These are phyloP conservation scores for Trametes pubescens DNA, from an alignment of 1,284 basidiomycete genomes.

Conservation along the genomic window DNA sequence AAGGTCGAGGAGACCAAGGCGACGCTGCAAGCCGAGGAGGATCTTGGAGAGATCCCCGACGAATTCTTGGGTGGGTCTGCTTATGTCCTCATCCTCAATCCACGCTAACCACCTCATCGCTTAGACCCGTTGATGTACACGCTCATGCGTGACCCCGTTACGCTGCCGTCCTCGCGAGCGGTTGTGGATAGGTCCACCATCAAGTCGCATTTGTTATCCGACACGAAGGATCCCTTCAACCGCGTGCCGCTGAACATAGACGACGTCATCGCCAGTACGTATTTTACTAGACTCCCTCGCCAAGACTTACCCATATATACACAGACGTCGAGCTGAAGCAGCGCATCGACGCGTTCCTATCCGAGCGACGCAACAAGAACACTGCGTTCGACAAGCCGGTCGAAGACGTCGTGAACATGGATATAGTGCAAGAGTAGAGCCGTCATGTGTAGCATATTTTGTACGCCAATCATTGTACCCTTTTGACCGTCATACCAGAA, in stretches of 20 bases:
- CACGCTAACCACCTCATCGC: constrained; percentile 20
- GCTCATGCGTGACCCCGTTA: constrained; percentile 96
- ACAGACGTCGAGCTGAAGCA: constrained; percentile 68
- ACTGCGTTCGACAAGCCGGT: constrained; percentile 40
- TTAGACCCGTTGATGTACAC: constrained; percentile 93
- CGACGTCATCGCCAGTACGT: constrained; percentile 80
- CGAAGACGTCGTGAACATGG: constrained; percentile 47
- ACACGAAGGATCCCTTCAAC: constrained; percentile 93
- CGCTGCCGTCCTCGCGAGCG: constrained; percentile 84
- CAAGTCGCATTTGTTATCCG: constrained; percentile 93
- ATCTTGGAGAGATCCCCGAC: constrained; percentile 93
- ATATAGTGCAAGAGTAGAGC: constrained; percentile 38
- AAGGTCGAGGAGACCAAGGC: constrained; percentile 88
- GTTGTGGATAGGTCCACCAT: constrained; percentile 93
- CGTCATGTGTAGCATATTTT: constrained; percentile 33
- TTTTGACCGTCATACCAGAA: constrained; percentile 2
- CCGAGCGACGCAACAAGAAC: constrained; percentile 54
- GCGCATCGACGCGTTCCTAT: constrained; percentile 68
- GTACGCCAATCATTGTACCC: constrained; percentile 20
- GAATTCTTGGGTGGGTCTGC: constrained; percentile 86
- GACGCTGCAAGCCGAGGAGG: constrained; percentile 87
- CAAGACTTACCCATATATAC: background rate
- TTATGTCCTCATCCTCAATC: background rate
- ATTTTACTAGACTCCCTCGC: background rate
- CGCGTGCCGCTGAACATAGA: constrained; percentile 81